Evolutionary conservation across 768 basidiomycete species (phyloP).

Genomic region (Agaricus sinodeliciosus): DNA sequence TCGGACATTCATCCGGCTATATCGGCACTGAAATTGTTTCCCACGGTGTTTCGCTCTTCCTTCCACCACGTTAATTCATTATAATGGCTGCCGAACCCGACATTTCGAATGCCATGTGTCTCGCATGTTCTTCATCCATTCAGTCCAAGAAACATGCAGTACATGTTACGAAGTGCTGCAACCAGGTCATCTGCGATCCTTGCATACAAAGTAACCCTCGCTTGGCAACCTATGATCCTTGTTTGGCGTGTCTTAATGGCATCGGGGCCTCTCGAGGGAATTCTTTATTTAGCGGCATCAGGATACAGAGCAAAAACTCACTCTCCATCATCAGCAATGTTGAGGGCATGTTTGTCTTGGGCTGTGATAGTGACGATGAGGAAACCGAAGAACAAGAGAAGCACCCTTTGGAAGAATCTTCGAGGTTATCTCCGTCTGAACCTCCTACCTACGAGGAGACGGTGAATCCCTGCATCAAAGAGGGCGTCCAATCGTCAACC

Average conservation of each 20-base stretch:
- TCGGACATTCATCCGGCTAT: background rate
- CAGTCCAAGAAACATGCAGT: slow-evolving; percentile 24
- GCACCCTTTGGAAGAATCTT: background rate
- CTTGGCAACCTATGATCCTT: slow-evolving; percentile 63
- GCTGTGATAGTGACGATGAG: slow-evolving; percentile 56
- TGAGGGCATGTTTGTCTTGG: slow-evolving; percentile 58
- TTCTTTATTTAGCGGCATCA: slow-evolving; percentile 2
- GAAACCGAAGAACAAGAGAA: slow-evolving; percentile 25
- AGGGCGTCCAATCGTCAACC: background rate
- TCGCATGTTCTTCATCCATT: slow-evolving; percentile 57
- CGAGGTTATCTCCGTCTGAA: background rate
- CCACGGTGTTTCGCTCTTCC: background rate
- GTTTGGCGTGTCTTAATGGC: slow-evolving; percentile 60
- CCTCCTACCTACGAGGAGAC: slow-evolving; percentile 11
- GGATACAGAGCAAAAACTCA: background rate
- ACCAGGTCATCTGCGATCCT: slow-evolving; percentile 52
- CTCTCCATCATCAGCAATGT: slow-evolving; percentile 35
- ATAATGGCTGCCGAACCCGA: background rate
- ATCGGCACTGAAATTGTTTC: background rate
- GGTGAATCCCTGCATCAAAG: background rate
- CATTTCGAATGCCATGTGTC: slow-evolving; percentile 37
- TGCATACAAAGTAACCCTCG: slow-evolving; percentile 59
- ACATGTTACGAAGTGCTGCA: slow-evolving; percentile 59
- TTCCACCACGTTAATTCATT: background rate
- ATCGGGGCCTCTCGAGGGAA: slow-evolving; percentile 30